Base-by-base conservation (phyloP, 768 basidiomycete species). In the Tephrocybe sp. region DNA sequence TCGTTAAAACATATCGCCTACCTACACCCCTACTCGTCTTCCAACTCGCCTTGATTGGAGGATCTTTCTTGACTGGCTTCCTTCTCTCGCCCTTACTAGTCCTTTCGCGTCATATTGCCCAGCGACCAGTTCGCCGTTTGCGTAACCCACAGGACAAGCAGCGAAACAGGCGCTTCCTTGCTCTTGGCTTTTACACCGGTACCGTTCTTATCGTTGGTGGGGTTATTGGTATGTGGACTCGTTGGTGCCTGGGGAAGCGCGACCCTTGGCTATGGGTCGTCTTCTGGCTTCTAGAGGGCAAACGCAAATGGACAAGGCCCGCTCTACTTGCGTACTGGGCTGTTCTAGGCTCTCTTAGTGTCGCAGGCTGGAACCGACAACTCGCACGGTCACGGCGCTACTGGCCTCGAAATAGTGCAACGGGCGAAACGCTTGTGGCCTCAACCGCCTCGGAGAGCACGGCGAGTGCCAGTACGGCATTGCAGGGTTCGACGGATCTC, bases 311-410 rank as follows among this genome's bases (percentile, higher is more conserved):
- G 92, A 87, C 83, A 14, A 76, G 97, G 12, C 81, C 85, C 1
- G 80, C 79, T 7, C 72, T 99, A 39, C 69, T 97, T 43, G 78
- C 72, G 4, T 98, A 97, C 65, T 99, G 97, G 97, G 87, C 75
- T 6, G 68, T 80, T 4, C 67, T 96, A 23, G 89, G 87, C 5
- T 78, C 76, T 55, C 75, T 96, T 50, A 95, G 92, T 51, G 90
- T 98, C 19, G 94, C 88, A 7, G 95, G 92, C 0, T 98, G 97
- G 97, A 93, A 84, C 65, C 77, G 94, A 44, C 95, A 97, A 66
- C 70, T 98, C 42, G 86, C 85, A 5, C 76, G 93, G 52, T 83
- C 87, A 1, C 74, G 92, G 51, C 75, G 82, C 56, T 85, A 85
- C 61, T 73, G 87, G 44, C 72, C 78, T 13, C 68, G 82, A 57